phyloP scores from a whole-genome alignment of 2,329 filamentous ascomycete genomes.

The Aspergillus luchuensis region DNA sequence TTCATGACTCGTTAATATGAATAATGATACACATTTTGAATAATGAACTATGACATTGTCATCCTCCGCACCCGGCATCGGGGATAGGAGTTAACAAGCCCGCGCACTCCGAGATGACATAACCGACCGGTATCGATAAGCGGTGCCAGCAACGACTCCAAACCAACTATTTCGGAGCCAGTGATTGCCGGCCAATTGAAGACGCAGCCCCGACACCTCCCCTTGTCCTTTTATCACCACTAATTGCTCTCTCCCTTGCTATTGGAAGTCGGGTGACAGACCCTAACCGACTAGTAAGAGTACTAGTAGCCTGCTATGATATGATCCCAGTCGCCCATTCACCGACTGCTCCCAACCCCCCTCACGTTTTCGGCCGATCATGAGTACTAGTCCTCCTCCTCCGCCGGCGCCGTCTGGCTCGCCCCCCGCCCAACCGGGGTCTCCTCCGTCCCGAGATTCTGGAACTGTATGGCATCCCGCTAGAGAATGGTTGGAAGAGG shows the following conservation, averaged over 20 bases:
- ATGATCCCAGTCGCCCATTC: slow-evolving; percentile 13
- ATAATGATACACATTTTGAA: neutral
- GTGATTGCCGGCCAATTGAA: slow-evolving; percentile 10
- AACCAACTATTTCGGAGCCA: neutral
- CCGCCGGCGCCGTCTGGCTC: slow-evolving; percentile 16
- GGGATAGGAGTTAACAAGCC: slow-evolving; percentile 6
- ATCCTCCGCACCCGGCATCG: neutral
- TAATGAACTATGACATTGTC: neutral
- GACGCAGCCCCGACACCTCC: neutral
- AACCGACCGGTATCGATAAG: slow-evolving; percentile 9
- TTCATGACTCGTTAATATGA: neutral
- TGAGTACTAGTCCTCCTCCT: slow-evolving; percentile 25
- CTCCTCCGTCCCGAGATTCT: slow-evolving; percentile 23
- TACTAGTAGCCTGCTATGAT: neutral
- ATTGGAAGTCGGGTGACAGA: neutral
- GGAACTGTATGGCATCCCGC: slow-evolving; percentile 39
- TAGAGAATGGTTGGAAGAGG: slow-evolving; percentile 43
- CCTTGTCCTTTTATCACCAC: neutral
- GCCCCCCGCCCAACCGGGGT: slow-evolving; percentile 24
- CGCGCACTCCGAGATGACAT: slow-evolving; percentile 4
- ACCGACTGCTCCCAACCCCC: slow-evolving; percentile 8
- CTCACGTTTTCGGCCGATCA: slow-evolving; percentile 21
- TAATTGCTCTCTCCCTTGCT: slow-evolving; percentile 1
- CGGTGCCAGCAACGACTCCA: neutral
- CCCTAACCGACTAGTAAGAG: too few species aligned